Percentiles rank a stretch among this genome's conserved stretches.
Evolutionary conservation across 768 basidiomycete species (phyloP).

Genomic region (Pulveroboletus sp.): DNA sequence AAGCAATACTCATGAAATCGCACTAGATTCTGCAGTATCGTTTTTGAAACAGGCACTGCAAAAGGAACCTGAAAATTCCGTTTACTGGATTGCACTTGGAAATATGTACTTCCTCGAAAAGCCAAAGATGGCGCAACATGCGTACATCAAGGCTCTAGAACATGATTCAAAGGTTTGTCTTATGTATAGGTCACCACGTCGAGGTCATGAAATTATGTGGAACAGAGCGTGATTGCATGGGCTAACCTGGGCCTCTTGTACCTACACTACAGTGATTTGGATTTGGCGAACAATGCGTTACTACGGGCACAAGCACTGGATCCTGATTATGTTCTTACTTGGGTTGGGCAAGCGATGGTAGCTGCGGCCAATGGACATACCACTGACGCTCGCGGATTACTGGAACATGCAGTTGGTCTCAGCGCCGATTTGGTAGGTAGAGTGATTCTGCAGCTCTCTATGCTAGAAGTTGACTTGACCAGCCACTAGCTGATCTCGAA

Average conservation of each 20-base stretch:
- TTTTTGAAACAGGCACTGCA: conserved; percentile 69
- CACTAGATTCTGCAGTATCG: conserved; percentile 41
- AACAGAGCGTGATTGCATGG: conserved; percentile 73
- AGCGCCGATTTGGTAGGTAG: conserved; percentile 49
- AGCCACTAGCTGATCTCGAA: conserved; percentile 82
- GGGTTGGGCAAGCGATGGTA: conserved; percentile 85
- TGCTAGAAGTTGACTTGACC: conserved; percentile 11
- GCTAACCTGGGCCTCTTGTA: conserved; percentile 86
- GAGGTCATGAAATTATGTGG: conserved; percentile 1
- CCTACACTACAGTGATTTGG: conserved; percentile 68
- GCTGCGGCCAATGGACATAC: conserved; percentile 56
- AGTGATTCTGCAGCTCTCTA: neutral
- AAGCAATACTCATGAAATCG: conserved; percentile 14
- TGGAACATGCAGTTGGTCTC: conserved; percentile 69
- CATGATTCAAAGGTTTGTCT: conserved; percentile 69
- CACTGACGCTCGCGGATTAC: conserved; percentile 58
- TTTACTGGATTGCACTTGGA: conserved; percentile 82
- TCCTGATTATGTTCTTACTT: conserved; percentile 82
- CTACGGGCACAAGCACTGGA: conserved; percentile 86
- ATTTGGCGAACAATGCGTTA: conserved; percentile 83
- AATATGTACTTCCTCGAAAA: conserved; percentile 62
- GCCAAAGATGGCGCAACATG: conserved; percentile 80
- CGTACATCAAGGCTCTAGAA: conserved; percentile 85
- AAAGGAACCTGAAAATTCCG: conserved; percentile 63
- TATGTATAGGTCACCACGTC: neutral